A percentile compares a stretch with the other conserved stretches of the same genome.
Conservation (phyloP, 331 rosid genomes). For the Rosa hybrid region DNA sequence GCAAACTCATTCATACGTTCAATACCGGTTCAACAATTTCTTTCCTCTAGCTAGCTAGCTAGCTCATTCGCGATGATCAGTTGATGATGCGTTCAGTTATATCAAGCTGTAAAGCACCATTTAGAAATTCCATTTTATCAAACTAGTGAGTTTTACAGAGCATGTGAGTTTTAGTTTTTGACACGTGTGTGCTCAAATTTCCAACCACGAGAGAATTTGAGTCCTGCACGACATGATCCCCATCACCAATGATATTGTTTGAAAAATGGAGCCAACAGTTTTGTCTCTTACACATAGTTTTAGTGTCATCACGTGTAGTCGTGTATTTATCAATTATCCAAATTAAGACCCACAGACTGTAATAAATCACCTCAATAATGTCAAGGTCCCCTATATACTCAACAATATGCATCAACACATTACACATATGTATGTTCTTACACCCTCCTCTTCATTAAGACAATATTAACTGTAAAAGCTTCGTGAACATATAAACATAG, state of each 20-base stretch:
- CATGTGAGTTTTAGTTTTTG: slow-evolving; percentile 44
- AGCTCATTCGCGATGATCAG: not conserved
- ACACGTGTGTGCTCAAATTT: slow-evolving; percentile 22
- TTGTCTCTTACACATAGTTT: not conserved
- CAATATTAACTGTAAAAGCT: too few relatives aligned
- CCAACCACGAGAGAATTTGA: slow-evolving; percentile 36
- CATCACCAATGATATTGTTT: not conserved
- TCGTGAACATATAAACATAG: too few relatives aligned
- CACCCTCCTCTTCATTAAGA: too few relatives aligned
- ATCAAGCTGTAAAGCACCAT: slow-evolving; percentile 42
- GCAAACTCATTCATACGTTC: not conserved
- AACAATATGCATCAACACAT: too few relatives aligned
- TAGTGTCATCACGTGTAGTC: not conserved
- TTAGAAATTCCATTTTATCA: slow-evolving; percentile 21
- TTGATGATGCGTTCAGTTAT: slow-evolving; percentile 26
- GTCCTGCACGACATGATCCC: slow-evolving; percentile 28
- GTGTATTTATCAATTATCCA: too few relatives aligned
- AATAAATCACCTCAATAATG: too few relatives aligned
- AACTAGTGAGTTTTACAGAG: not conserved
- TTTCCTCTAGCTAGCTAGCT: not conserved
- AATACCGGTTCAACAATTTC: not conserved
- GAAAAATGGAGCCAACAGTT: not conserved
- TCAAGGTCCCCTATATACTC: too few relatives aligned
- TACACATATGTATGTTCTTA: too few relatives aligned
- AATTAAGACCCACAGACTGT: too few relatives aligned